A percentile compares a stretch with the other conserved stretches of the same genome.
Conservation (phyloP, 2,329 filamentous ascomycete genomes). For the Byssothecium circinans region DNA sequence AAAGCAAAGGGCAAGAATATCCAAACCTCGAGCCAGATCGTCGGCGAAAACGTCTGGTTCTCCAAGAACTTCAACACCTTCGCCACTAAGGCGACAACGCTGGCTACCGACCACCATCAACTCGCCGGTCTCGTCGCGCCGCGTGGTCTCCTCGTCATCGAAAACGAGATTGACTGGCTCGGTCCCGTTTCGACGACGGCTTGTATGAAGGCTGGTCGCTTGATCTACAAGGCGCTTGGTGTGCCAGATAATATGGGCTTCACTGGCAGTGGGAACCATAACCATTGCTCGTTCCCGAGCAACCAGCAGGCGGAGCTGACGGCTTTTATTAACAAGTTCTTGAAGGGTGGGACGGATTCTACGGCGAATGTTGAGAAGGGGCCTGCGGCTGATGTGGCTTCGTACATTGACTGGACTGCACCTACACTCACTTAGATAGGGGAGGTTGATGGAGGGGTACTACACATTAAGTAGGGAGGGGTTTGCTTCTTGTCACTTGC, state of each 20-base stretch:
- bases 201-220: conserved; percentile 59
- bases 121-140: conserved; percentile 60
- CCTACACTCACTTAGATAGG: conserved; percentile 35
- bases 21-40: conserved; percentile 62
- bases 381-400: conserved; percentile 30
- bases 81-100: conserved; percentile 48
- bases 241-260: conserved; percentile 60
- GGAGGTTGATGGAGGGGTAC: too few species aligned
- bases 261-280: conserved; percentile 57
- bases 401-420: conserved; percentile 43
- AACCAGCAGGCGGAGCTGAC: conserved; percentile 56
- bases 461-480: too few species aligned
- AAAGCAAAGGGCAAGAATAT: conserved; percentile 59
- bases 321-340: conserved; percentile 59
- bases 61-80: conserved; percentile 58
- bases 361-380: conserved; percentile 41
- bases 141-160: conserved; percentile 57
- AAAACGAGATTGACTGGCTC: conserved; percentile 63
- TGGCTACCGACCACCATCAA: conserved; percentile 62
- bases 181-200: conserved; percentile 59
- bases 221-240: conserved; percentile 59
- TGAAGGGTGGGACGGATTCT: conserved; percentile 30
- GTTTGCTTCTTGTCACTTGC: too few species aligned
- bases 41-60: conserved; percentile 67
- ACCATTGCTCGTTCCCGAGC: conserved; percentile 60